A percentile compares a stretch with the other conserved stretches of the same genome.
Conservation (phyloP, 805 yeast species). For the Saccharomyces jurei region DNA sequence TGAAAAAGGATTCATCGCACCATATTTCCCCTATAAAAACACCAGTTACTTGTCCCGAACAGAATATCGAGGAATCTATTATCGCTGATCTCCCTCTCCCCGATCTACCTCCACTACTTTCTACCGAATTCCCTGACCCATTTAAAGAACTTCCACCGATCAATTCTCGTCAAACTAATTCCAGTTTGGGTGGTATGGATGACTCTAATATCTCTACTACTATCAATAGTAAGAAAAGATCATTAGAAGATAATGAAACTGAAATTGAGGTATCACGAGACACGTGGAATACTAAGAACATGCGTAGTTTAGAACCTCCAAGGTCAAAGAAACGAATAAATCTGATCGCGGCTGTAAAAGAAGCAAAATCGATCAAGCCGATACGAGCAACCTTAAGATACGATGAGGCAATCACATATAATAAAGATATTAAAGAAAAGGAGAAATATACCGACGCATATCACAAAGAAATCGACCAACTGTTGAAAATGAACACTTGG, state of each 20-base stretch:
- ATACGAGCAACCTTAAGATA: constrained; percentile 1
- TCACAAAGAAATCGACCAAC: constrained; percentile 9
- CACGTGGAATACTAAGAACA: background rate
- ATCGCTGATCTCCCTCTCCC: too few species aligned
- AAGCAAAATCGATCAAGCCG: background rate
- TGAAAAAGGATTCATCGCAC: too few species aligned
- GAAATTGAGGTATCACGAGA: background rate
- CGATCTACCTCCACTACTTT: too few species aligned
- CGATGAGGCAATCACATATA: constrained; percentile 5
- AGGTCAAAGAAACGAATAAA: background rate
- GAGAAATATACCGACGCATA: constrained; percentile 5
- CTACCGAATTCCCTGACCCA: too few species aligned
- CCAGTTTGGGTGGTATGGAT: too few species aligned
- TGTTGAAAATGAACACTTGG: constrained; percentile 7
- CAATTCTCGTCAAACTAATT: too few species aligned
- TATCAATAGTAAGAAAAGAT: background rate
- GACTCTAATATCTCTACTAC: constrained; percentile 38
- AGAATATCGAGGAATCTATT: too few species aligned
- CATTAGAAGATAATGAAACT: background rate
- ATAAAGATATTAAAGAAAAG: constrained; percentile 1
- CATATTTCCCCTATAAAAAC: too few species aligned
- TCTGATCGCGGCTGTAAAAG: background rate
- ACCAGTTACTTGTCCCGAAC: too few species aligned
- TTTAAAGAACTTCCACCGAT: too few species aligned
- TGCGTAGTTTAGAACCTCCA: background rate